phyloP scores from a whole-genome alignment of 768 basidiomycete species.

The Russula ochroleuca region DNA sequence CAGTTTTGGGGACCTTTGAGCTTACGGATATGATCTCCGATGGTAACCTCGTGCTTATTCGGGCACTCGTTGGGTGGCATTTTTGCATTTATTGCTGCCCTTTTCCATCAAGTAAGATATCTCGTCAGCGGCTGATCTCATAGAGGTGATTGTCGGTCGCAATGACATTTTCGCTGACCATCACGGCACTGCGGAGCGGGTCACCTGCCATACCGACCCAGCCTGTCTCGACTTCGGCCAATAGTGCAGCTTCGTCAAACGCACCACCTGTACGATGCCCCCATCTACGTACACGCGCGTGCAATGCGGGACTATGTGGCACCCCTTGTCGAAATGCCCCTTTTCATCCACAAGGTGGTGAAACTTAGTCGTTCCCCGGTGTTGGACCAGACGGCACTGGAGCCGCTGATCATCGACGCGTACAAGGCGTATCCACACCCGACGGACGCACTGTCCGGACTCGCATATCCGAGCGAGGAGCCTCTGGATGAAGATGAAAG shows the following conservation, averaged over 20 bases:
- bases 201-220: conserved; percentile 97
- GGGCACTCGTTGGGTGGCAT: no score
- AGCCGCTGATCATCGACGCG: conserved; percentile 62
- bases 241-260: conserved; percentile 77
- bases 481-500: conserved; percentile 61
- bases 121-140: no score
- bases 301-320: conserved; percentile 86
- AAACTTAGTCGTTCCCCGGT: conserved; percentile 41
- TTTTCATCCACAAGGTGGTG: conserved; percentile 65
- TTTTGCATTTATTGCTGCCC: no score
- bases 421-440: conserved; percentile 93
- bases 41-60: no score
- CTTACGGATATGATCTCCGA: no score
- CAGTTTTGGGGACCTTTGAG: no score
- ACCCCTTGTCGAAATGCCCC: conserved; percentile 80
- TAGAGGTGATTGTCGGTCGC: no score
- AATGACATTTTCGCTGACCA: no score
- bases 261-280: conserved; percentile 84
- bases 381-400: conserved; percentile 43
- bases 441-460: conserved; percentile 71
- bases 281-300: conserved; percentile 89
- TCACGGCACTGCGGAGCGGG: conserved; percentile 77
- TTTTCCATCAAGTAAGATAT: no score
- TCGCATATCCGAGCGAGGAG: conserved; percentile 82
- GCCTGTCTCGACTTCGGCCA: conserved; percentile 90